phyloP scores from a whole-genome alignment of 164 flowering plant genomes.

The Vitis vinifera region DNA sequence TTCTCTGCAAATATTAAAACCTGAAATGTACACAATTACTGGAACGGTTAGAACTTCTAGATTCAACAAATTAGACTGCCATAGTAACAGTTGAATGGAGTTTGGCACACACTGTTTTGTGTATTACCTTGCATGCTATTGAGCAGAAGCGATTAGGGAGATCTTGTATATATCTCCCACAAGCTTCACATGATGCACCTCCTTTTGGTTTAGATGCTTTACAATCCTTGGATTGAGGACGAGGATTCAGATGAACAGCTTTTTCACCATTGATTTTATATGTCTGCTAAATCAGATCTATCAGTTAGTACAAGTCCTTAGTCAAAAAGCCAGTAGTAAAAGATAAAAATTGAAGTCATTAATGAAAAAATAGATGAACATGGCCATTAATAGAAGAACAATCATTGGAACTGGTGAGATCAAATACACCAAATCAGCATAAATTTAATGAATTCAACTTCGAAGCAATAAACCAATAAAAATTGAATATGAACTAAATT shows the following conservation, averaged over 20 bases:
- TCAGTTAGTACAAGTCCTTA: not conserved
- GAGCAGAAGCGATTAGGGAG: slow-evolving; percentile 64
- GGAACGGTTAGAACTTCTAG: not conserved
- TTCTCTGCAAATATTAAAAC: slow-evolving; percentile 12
- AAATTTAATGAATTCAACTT: too few relatives aligned
- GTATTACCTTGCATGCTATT: slow-evolving; percentile 67
- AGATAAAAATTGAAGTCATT: not conserved
- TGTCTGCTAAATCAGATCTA: slow-evolving; percentile 35
- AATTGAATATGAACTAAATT: too few relatives aligned
- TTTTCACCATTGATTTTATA: slow-evolving; percentile 68
- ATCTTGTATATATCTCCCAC: slow-evolving; percentile 59
- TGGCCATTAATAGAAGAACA: too few relatives aligned
- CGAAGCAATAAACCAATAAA: too few relatives aligned
- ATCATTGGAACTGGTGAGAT: too few relatives aligned
- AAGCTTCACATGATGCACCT: slow-evolving; percentile 55
- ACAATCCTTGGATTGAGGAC: slow-evolving; percentile 49
- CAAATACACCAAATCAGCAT: too few relatives aligned
- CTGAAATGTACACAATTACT: slow-evolving; percentile 8
- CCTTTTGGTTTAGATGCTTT: slow-evolving; percentile 39
- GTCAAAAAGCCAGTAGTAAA: not conserved
- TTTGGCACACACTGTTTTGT: too few relatives aligned
- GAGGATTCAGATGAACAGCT: slow-evolving; percentile 65
- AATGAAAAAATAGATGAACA: not conserved
- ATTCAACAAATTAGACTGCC: not conserved
- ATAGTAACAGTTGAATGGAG: not conserved